Evolutionary conservation across 2,329 filamentous ascomycete species (phyloP), one percentile per base, ranked within the genome.

Genomic region (Knufia petricola): DNA sequence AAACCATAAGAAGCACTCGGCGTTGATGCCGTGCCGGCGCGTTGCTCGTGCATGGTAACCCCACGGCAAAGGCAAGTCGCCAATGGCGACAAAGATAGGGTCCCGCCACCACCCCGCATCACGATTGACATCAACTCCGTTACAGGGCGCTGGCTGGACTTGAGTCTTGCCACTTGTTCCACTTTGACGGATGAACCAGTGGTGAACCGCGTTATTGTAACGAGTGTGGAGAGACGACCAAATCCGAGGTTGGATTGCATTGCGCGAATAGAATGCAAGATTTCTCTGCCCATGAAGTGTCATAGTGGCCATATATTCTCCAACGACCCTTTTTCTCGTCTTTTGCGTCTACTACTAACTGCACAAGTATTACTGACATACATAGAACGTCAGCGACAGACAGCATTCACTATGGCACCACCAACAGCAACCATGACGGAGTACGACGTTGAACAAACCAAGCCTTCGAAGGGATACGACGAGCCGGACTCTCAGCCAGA

Each of bases 381-480:
- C 15, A 42, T n/a, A 17, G 15, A 17, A 36, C 13, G 15, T n/a
- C 15, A n/a, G 32, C 32, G 15, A 36, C 13, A 36, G 10, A 30
- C 15, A 36, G 6, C 9, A n/a, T 8, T 8, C 6, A 17, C 6
- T 40, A 55, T 55, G 53, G 48, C 53, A 28, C 53, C 53, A 32
- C 53, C 53, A 2, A 39, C 51, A 21, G 51, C 53, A 26, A 55
- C 53, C n/a, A 45, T 42, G 19, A 55, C 53, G 10, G 49, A 51
- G 41, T 47, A 55, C 49, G 17, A 23, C 30, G 20, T 47, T 24
- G 32, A 26, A 12, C 12, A 26, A n/a, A 19, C 34, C 12, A 26
- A 28, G 34, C 54, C 54, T 19, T 39, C 47, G 31, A 46, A 47
- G n/a, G 53, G 52, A 12, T 54, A 48, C 38, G 49, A 56, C 43